Conservation (phyloP, 495 filamentous ascomycete genomes). For the Lasiosphaeria ovina region DNA sequence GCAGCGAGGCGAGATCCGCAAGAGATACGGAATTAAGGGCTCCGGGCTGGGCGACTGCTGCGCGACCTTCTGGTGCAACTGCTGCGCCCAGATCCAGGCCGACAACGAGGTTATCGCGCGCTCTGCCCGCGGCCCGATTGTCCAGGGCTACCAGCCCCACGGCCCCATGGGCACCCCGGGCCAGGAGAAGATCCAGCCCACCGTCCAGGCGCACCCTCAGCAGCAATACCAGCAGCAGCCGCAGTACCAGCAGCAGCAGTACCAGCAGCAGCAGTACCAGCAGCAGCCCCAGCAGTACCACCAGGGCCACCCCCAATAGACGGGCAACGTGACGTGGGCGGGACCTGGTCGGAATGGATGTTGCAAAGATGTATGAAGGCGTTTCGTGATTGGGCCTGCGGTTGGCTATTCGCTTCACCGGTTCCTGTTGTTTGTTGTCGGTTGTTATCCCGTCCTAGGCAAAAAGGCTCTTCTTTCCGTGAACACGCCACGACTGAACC, state of each 20-base stretch:
- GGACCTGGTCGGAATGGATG: too few species aligned
- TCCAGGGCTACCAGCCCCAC: conserved; percentile 7
- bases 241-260: neutral
- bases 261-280: neutral
- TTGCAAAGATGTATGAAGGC: too few species aligned
- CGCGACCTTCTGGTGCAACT: conserved; percentile 50
- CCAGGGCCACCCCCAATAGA: neutral
- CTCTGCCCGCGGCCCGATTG: conserved; percentile 9
- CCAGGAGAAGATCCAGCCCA: neutral
- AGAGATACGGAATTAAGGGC: conserved; percentile 50
- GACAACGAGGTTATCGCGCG: conserved; percentile 49
- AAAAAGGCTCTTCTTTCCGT: too few species aligned
- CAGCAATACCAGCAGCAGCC: neutral
- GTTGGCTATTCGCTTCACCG: too few species aligned
- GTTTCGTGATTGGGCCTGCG: too few species aligned
- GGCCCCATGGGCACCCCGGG: neutral
- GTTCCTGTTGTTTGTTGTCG: too few species aligned
- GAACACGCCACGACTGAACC: too few species aligned
- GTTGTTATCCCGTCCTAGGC: too few species aligned
- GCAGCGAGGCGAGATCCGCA: conserved; percentile 50
- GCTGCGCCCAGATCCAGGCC: conserved; percentile 53
- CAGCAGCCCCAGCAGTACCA: neutral
- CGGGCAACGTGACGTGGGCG: too few species aligned
- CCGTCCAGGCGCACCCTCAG: neutral
- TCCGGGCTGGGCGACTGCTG: conserved; percentile 47